These are phyloP conservation scores for Periconia sp. DNA, from an alignment of 2,329 filamentous ascomycete genomes.

Conservation along the genomic window DNA sequence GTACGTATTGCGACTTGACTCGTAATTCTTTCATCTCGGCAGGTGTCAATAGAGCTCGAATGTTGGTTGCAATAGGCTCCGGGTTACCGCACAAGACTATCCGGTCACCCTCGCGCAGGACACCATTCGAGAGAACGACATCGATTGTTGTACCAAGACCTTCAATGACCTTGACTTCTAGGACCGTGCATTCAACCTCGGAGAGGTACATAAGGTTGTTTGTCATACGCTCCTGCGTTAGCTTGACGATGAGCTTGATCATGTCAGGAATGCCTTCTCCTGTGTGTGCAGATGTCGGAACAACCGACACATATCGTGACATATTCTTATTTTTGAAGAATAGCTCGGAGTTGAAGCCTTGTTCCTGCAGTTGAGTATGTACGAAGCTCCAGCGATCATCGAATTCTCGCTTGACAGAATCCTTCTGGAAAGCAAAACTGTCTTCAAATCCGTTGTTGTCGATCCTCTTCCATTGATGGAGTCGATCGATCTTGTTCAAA, in stretches of 20 bases:
- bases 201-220: conserved; percentile 97
- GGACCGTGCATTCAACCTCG: conserved; percentile 95
- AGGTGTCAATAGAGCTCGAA: conserved; percentile 90
- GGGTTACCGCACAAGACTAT: conserved; percentile 97
- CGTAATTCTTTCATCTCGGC: conserved; percentile 92
- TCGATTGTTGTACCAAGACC: conserved; percentile 99
- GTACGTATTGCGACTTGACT: conserved; percentile 94
- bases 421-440: conserved; percentile 86
- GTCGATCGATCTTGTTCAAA: conserved; percentile 99
- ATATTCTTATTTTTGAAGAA: conserved; percentile 99
- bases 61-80: conserved; percentile 92
- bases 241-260: conserved; percentile 89
- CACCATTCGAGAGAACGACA: conserved; percentile 94
- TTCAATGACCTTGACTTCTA: conserved; percentile 99
- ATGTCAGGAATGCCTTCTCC: conserved; percentile 99
- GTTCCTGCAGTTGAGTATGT: conserved; percentile 92
- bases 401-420: conserved; percentile 94
- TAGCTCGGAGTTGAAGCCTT: conserved; percentile 96
- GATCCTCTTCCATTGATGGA: conserved; percentile 98
- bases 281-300: conserved; percentile 97
- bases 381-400: conserved; percentile 86
- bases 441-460: conserved; percentile 99
- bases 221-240: conserved; percentile 98
- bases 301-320: conserved; percentile 91
- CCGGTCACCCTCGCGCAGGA: conserved; percentile 90